These are phyloP conservation scores for Geotrichum histeridarum DNA, from an alignment of 1,139 yeast genomes.

Conservation along the genomic window DNA sequence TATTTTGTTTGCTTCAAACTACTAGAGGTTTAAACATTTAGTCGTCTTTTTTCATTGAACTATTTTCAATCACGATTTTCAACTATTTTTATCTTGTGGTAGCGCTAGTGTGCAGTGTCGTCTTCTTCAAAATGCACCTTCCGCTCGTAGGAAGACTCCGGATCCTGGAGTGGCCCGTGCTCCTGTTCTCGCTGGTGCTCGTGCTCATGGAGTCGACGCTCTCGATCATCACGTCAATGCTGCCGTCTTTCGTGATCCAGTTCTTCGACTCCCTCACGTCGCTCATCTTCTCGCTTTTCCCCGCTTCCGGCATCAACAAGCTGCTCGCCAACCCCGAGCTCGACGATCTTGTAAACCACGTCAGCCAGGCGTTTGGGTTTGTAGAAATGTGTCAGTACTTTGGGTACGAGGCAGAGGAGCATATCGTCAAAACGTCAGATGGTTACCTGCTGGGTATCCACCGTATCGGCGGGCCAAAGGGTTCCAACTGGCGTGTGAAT, in stretches of 20 bases:
- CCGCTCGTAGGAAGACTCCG: conserved; percentile 33
- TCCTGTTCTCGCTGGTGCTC: conserved; percentile 33
- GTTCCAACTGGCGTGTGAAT: conserved; percentile 37
- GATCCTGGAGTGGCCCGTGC: conserved; percentile 34
- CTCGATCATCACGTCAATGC: conserved; percentile 32
- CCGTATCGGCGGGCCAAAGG: conserved; percentile 44
- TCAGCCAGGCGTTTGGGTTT: conserved; percentile 44
- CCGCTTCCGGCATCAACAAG: conserved; percentile 19
- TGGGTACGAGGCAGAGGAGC: conserved; percentile 67
- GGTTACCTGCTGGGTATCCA: conserved; percentile 53
- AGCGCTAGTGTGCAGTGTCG: conserved; percentile 8
- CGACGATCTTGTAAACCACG: conserved; percentile 23
- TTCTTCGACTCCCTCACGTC: conserved; percentile 27
- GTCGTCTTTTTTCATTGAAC: neutral
- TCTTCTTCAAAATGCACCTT: conserved; percentile 24
- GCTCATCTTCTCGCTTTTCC: conserved; percentile 22
- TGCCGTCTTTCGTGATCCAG: conserved; percentile 33
- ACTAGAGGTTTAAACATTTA: neutral
- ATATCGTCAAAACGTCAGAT: conserved; percentile 57
- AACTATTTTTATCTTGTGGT: neutral
- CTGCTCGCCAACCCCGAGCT: conserved; percentile 26
- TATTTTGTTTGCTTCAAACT: neutral
- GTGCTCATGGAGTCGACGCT: conserved; percentile 33
- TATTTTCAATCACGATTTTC: neutral
- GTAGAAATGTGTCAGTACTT: conserved; percentile 58